These are phyloP conservation scores for Cubamyces lactineus DNA, from an alignment of 768 basidiomycete genomes.

Conservation along the genomic window DNA sequence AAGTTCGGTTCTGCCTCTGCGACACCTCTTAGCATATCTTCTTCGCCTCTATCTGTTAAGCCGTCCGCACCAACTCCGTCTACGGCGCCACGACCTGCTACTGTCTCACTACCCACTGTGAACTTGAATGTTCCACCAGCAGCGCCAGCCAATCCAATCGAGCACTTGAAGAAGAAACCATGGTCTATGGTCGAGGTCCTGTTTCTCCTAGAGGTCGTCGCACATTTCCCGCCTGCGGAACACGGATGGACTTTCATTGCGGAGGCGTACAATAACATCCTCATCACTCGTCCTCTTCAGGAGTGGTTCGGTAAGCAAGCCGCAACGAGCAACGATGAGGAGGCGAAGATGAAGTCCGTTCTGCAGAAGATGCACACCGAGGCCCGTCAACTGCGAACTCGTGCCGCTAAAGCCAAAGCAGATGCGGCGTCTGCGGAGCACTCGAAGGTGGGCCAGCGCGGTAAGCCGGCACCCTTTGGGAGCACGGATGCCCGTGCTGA, in stretches of 20 bases:
- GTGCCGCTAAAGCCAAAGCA: not conserved
- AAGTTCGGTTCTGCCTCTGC: not conserved
- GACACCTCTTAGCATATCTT: not conserved
- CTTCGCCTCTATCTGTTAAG: not conserved
- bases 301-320: slow-evolving; percentile 24
- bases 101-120: not conserved
- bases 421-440: not conserved
- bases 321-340: slow-evolving; percentile 18
- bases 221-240: slow-evolving; percentile 20
- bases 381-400: slow-evolving; percentile 7
- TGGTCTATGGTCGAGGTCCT: slow-evolving; percentile 25
- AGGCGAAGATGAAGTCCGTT: slow-evolving; percentile 11
- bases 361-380: slow-evolving; percentile 16
- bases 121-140: slow-evolving; percentile 16
- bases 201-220: slow-evolving; percentile 21
- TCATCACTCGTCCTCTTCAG: slow-evolving; percentile 24
- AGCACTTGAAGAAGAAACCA: slow-evolving; percentile 11
- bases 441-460: slow-evolving; percentile 8
- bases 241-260: slow-evolving; percentile 24
- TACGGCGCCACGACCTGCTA: not conserved
- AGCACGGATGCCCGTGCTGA: slow-evolving; percentile 20
- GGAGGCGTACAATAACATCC: slow-evolving; percentile 26
- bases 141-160: slow-evolving; percentile 17
- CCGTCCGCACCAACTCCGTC: not conserved
- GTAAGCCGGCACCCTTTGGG: slow-evolving; percentile 19